Evolutionary conservation across 78 protist genomes (phyloP).

Genomic region (Dictyostelium intermedium): DNA sequence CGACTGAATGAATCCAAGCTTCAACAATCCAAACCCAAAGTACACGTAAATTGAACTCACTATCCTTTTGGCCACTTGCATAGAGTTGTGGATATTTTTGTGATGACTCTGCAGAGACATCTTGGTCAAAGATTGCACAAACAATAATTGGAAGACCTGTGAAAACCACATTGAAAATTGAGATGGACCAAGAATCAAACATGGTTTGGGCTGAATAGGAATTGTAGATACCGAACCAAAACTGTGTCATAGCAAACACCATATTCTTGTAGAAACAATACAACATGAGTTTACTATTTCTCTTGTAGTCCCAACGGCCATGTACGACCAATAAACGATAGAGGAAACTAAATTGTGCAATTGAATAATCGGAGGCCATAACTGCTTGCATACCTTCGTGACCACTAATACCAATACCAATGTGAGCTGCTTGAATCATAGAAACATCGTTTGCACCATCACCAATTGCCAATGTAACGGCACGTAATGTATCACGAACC

Average conservation of each 20-base stretch:
- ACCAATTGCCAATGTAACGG: slow-evolving; percentile 91
- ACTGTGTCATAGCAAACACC: slow-evolving; percentile 79
- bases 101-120: slow-evolving; percentile 63
- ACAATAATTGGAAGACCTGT: slow-evolving; percentile 84
- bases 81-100: slow-evolving; percentile 80
- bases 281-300: slow-evolving; percentile 71
- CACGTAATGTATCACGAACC: slow-evolving; percentile 47
- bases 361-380: slow-evolving; percentile 89
- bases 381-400: slow-evolving; percentile 92
- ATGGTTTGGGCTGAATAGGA: slow-evolving; percentile 82
- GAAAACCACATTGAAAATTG: slow-evolving; percentile 86
- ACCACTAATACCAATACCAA: slow-evolving; percentile 96
- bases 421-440: slow-evolving; percentile 89
- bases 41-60: slow-evolving; percentile 55
- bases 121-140: slow-evolving; percentile 88
- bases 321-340: slow-evolving; percentile 80
- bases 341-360: slow-evolving; percentile 93
- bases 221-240: slow-evolving; percentile 85
- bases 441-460: slow-evolving; percentile 96
- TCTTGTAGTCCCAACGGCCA: slow-evolving; percentile 89
- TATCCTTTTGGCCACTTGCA: slow-evolving; percentile 69
- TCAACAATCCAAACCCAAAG: slow-evolving; percentile 76
- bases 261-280: slow-evolving; percentile 86
- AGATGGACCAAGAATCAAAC: slow-evolving; percentile 76
- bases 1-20: slow-evolving; percentile 54